phyloP scores from a whole-genome alignment of 108 stramenopile species.

The Pseudonitzschia multiseries region DNA sequence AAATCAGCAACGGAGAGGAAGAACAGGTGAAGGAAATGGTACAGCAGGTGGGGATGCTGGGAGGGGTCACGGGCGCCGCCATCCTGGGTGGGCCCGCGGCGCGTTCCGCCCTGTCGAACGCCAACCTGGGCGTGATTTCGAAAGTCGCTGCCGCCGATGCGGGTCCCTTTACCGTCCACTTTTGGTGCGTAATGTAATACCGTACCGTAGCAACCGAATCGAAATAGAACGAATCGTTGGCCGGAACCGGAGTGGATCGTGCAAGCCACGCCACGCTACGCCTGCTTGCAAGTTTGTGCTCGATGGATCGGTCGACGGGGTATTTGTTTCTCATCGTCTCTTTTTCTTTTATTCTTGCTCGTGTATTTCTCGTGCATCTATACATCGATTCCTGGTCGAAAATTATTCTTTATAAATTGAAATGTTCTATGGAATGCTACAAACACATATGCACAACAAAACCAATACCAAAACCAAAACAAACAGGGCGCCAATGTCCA shows the following conservation, averaged over 20 bases:
- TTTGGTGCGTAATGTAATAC: slow-evolving; percentile 33
- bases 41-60: slow-evolving; percentile 64
- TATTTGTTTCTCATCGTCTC: not conserved
- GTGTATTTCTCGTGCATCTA: not conserved
- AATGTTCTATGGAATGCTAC: too few species aligned
- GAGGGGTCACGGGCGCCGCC: slow-evolving; percentile 54
- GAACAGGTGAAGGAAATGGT: slow-evolving; percentile 65
- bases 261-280: too few species aligned
- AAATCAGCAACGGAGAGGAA: slow-evolving; percentile 59
- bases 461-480: not conserved
- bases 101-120: slow-evolving; percentile 43
- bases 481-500: slow-evolving; percentile 88
- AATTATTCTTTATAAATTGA: too few species aligned
- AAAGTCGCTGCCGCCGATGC: slow-evolving; percentile 75
- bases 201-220: too few species aligned
- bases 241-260: too few species aligned
- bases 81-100: slow-evolving; percentile 63
- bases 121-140: slow-evolving; percentile 63
- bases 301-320: not conserved
- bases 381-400: not conserved
- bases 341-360: slow-evolving; percentile 8
- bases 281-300: too few species aligned
- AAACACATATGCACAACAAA: not conserved
- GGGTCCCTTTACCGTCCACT: slow-evolving; percentile 63
- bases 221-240: too few species aligned